Conservation (phyloP, 2,329 filamentous ascomycete species). For the Endoconidiophora polonica region DNA sequence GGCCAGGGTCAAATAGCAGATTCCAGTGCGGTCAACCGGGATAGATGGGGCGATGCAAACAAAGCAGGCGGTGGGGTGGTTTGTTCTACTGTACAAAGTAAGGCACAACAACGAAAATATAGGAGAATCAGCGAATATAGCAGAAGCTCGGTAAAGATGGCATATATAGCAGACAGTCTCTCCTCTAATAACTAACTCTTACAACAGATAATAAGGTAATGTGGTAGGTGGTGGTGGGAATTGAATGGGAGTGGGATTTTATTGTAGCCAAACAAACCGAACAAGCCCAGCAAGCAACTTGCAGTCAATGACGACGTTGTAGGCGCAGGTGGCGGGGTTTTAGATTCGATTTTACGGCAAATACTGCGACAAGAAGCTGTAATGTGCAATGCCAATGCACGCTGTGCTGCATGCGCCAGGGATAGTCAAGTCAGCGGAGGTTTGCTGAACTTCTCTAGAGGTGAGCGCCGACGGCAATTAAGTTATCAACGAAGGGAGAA, state of each 20-base stretch:
- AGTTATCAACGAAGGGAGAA: no score
- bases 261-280: background rate
- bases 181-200: background rate
- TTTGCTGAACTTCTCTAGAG: no score
- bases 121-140: no score
- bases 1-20: constrained; percentile 7
- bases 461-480: no score
- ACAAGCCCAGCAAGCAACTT: background rate
- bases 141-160: no score
- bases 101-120: no score
- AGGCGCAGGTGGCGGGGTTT: constrained; percentile 9
- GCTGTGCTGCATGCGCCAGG: no score
- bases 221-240: background rate
- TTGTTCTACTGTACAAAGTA: no score
- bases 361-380: no score
- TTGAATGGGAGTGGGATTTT: background rate
- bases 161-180: background rate
- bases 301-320: constrained; percentile 6
- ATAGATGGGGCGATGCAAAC: background rate
- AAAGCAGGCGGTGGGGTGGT: background rate
- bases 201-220: background rate
- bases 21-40: background rate
- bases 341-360: background rate
- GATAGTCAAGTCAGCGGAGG: no score
- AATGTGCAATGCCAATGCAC: no score